A percentile compares a stretch with the other conserved stretches of the same genome.
Evolutionary conservation across 345 rosid species (phyloP).

Genomic region (Hibiscus trionum): DNA sequence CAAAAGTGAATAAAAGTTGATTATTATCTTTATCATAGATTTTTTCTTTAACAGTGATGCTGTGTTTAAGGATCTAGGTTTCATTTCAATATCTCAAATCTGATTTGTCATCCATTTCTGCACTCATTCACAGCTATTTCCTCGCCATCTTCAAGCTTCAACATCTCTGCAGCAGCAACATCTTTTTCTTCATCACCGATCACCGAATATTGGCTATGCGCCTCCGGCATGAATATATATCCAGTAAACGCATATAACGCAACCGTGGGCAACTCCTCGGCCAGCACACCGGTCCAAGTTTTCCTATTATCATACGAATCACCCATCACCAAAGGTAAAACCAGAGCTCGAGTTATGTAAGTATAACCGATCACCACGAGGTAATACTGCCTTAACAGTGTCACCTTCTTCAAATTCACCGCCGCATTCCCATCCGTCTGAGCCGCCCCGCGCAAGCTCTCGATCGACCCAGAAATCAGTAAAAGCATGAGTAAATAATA

Average conservation of each 20-base stretch:
- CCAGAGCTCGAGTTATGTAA: constrained; percentile 82
- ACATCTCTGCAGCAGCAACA: constrained; percentile 26
- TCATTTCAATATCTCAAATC: not conserved
- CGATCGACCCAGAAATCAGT: constrained; percentile 89
- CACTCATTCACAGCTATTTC: too few relatives aligned
- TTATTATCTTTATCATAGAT: too few relatives aligned
- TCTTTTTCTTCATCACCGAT: constrained; percentile 94
- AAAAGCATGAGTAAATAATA: constrained; percentile 86
- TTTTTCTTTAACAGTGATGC: not conserved
- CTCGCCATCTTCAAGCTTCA: constrained; percentile 38
- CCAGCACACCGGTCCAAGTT: constrained; percentile 81
- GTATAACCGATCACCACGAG: constrained; percentile 85
- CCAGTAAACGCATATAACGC: constrained; percentile 84
- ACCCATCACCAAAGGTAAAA: constrained; percentile 74
- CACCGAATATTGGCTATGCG: constrained; percentile 77
- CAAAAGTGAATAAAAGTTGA: too few relatives aligned
- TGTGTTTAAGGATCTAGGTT: not conserved
- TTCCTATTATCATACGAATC: constrained; percentile 53
- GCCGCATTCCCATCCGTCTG: constrained; percentile 91
- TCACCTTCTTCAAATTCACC: constrained; percentile 75
- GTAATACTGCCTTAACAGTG: constrained; percentile 84
- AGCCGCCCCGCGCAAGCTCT: constrained; percentile 87
- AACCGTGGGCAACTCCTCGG: constrained; percentile 72
- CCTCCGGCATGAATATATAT: constrained; percentile 82
- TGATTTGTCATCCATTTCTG: not conserved